phyloP scores from a whole-genome alignment of 2,329 filamentous ascomycete genomes.

The Colletotrichum godetiae region DNA sequence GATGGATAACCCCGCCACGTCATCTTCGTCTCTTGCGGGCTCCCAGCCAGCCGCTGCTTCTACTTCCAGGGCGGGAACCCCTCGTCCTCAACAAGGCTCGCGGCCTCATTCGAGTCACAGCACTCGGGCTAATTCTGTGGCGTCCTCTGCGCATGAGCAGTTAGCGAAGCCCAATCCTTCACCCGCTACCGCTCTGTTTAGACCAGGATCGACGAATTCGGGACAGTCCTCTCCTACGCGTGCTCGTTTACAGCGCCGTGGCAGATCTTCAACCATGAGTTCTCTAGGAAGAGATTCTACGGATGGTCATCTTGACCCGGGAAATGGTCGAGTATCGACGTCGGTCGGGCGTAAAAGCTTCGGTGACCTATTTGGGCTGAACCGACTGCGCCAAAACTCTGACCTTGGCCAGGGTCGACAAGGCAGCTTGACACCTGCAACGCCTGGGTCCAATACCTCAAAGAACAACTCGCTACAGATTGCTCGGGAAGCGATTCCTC shows the following conservation, averaged over 20 bases:
- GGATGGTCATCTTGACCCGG: conserved; percentile 76
- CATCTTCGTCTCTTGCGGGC: conserved; percentile 57
- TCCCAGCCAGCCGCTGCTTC: conserved; percentile 10
- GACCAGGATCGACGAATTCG: conserved; percentile 60
- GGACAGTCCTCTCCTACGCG: conserved; percentile 78
- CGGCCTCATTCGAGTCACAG: conserved; percentile 35
- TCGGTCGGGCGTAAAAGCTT: conserved; percentile 95
- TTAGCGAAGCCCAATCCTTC: conserved; percentile 52
- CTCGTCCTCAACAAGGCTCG: conserved; percentile 22
- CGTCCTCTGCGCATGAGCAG: conserved; percentile 47
- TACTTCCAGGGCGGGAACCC: conserved; percentile 24
- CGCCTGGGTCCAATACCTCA: conserved; percentile 76
- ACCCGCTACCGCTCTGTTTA: conserved; percentile 62
- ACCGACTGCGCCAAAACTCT: conserved; percentile 83
- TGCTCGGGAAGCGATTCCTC: conserved; percentile 74
- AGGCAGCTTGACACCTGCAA: conserved; percentile 75
- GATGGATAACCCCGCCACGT: conserved; percentile 44
- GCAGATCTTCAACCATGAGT: conserved; percentile 89
- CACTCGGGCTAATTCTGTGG: conserved; percentile 24
- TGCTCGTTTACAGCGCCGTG: conserved; percentile 69
- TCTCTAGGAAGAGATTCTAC: conserved; percentile 80
- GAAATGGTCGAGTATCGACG: conserved; percentile 80
- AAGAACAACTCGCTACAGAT: conserved; percentile 88
- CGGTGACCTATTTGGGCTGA: conserved; percentile 84
- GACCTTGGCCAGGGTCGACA: conserved; percentile 75